phyloP scores from a whole-genome alignment of 2,329 filamentous ascomycete species.

The Colletotrichum coccodes region DNA sequence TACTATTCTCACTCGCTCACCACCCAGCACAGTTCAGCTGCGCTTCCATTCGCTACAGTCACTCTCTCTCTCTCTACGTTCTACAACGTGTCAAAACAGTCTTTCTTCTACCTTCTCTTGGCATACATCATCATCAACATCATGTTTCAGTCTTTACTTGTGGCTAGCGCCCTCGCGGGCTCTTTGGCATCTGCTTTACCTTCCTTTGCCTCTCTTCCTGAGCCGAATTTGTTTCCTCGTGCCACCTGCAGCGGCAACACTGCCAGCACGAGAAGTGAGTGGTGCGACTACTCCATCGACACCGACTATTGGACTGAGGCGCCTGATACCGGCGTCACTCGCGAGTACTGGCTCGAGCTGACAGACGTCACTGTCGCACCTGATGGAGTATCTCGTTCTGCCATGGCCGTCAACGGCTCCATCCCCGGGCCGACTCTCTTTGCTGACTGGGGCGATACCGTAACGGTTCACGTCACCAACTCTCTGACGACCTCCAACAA shows the following conservation, averaged over 20 bases:
- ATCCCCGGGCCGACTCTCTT: conserved; percentile 69
- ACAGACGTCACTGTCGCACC: conserved; percentile 51
- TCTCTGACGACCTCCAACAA: conserved; percentile 55
- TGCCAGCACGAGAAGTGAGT: conserved; percentile 46
- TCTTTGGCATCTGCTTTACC: conserved; percentile 22
- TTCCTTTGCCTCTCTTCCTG: neutral
- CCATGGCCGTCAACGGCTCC: conserved; percentile 63
- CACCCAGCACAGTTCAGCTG: conserved; percentile 11
- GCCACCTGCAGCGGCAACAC: conserved; percentile 40
- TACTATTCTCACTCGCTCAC: conserved; percentile 8
- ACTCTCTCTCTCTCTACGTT: neutral
- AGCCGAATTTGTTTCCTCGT: conserved; percentile 22
- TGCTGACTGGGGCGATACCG: conserved; percentile 60
- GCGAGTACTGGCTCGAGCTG: conserved; percentile 59
- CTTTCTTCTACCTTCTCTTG: conserved; percentile 15
- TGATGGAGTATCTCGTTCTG: conserved; percentile 54
- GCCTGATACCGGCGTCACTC: conserved; percentile 59
- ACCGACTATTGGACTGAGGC: conserved; percentile 55
- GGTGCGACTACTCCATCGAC: conserved; percentile 60
- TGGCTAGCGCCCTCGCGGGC: conserved; percentile 15
- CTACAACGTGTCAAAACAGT: conserved; percentile 13
- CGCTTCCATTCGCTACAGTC: conserved; percentile 14
- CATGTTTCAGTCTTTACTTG: conserved; percentile 15
- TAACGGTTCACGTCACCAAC: conserved; percentile 67
- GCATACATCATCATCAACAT: neutral